Evolutionary conservation across 148 eudicot genomes (phyloP).

Genomic region (Vaccinium myrtillus): DNA sequence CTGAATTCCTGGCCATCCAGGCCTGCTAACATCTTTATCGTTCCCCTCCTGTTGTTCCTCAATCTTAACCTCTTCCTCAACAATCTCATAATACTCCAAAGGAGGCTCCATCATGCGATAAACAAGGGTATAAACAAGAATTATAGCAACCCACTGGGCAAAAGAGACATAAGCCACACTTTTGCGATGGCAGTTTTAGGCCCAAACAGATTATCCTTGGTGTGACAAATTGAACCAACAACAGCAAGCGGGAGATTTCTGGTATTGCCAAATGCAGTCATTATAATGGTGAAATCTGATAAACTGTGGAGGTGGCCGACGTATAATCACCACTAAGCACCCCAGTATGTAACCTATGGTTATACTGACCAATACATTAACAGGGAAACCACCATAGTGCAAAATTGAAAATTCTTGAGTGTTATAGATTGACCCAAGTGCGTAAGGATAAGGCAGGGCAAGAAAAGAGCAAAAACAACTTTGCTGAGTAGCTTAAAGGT

Average conservation of each 20-base stretch:
- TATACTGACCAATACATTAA: constrained; percentile 62
- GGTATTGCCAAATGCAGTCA: constrained; percentile 73
- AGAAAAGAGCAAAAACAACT: constrained; percentile 65
- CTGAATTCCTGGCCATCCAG: constrained; percentile 68
- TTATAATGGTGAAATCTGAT: constrained; percentile 51
- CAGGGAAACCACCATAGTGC: constrained; percentile 69
- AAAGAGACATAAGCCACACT: constrained; percentile 72
- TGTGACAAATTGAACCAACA: constrained; percentile 64
- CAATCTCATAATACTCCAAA: constrained; percentile 56
- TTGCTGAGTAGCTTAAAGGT: constrained; percentile 70
- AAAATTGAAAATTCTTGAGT: constrained; percentile 38
- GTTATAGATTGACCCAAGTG: constrained; percentile 62
- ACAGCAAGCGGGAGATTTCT: constrained; percentile 67
- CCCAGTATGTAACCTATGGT: constrained; percentile 58
- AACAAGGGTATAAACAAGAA: constrained; percentile 64
- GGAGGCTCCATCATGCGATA: constrained; percentile 87
- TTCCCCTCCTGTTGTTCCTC: constrained; percentile 19
- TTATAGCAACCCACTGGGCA: constrained; percentile 69
- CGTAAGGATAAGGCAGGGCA: constrained; percentile 61
- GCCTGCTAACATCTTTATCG: constrained; percentile 33
- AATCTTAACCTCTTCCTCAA: constrained; percentile 36
- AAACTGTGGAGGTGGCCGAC: constrained; percentile 61
- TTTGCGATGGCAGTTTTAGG: constrained; percentile 44
- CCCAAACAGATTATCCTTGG: constrained; percentile 46
- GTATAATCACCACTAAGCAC: constrained; percentile 46